These are phyloP conservation scores for Plasmodium malariae DNA, from an alignment of 169 alveolate genomes.

Conservation along the genomic window DNA sequence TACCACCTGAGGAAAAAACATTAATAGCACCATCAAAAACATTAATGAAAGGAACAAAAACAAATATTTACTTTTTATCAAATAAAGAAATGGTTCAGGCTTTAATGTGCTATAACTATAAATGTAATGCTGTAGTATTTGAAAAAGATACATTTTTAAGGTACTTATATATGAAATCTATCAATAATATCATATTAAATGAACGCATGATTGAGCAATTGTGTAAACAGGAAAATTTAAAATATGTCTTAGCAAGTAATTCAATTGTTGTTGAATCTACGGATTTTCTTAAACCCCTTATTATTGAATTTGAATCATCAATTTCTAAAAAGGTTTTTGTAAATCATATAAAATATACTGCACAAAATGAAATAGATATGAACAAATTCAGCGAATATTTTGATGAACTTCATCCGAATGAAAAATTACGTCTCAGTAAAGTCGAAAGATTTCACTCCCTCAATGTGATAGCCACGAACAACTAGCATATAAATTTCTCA, in stretches of 20 bases:
- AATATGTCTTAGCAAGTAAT: conserved; percentile 50
- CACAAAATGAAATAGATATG: conserved; percentile 31
- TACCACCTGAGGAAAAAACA: conserved; percentile 9
- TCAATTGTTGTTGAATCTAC: conserved; percentile 58
- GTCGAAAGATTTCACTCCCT: conserved; percentile 58
- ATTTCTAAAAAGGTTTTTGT: conserved; percentile 33
- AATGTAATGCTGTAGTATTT: conserved; percentile 49
- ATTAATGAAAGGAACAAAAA: conserved; percentile 51
- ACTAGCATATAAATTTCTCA: neutral
- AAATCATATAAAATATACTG: conserved; percentile 32
- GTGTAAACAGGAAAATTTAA: conserved; percentile 41
- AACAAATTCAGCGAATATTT: conserved; percentile 33
- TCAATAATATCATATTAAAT: conserved; percentile 50
- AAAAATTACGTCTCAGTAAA: conserved; percentile 27
- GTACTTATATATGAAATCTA: conserved; percentile 34
- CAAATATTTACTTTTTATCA: conserved; percentile 53
- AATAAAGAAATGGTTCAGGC: conserved; percentile 51
- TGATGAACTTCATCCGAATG: conserved; percentile 14
- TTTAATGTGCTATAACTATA: conserved; percentile 51
- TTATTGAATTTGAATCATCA: conserved; percentile 55
- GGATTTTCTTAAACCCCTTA: conserved; percentile 64
- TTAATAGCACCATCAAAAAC: conserved; percentile 64
- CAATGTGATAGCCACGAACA: neutral
- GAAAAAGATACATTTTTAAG: conserved; percentile 57
- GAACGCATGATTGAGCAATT: conserved; percentile 55